Base-by-base conservation (phyloP, 345 rosid genomes). In the Diplotaxis tenuifolia region DNA sequence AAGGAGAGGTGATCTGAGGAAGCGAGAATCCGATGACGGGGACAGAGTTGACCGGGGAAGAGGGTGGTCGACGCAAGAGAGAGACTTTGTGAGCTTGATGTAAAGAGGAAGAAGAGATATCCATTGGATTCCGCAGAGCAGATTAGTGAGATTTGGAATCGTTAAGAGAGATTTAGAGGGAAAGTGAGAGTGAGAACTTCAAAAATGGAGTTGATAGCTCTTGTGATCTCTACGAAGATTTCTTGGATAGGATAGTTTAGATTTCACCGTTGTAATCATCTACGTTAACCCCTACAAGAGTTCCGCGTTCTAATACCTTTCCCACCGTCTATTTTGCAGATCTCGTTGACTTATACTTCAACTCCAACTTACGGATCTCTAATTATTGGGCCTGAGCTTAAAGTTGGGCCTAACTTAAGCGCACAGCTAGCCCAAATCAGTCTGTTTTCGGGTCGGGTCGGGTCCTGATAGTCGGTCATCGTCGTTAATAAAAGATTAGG, bases 1-100 rank as follows among this genome's bases (percentile, higher is more conserved):
- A 29, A 29, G 62, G 87, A 75, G 82, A 65, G 70, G 62, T 80
- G 20, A 75, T 53, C n/a, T 55, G 72, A 0, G 79, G 83, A 52
- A 69, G 73, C 6, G 89, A 83, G 66, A 81, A 84, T 67, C 92
- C 94, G 50, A 79, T 75, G 54, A 75, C 84, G 5, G 89, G 78
- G 70, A 86, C 79, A 16, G 76, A 18, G 79, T 79, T 79, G 79
- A 79, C 70, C 18, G 58, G 57, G 36, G 65, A 74, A 75, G 78
- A 52, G 67, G 80, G 65, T 66, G 52, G 72, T 28, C 55, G 63
- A 40, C 56, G 63, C 50, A 62, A 19, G 69, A 72, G 64, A 72
- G 12, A 42, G 5, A 60, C 10, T 11, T 67, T 71, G 69, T 71
- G 73, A 66, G 65, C 73, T 71, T 60, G 72, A 29, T 20, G 62